Evolutionary conservation across 345 rosid species (phyloP).

Genomic region (Bretschneidera sinensis): DNA sequence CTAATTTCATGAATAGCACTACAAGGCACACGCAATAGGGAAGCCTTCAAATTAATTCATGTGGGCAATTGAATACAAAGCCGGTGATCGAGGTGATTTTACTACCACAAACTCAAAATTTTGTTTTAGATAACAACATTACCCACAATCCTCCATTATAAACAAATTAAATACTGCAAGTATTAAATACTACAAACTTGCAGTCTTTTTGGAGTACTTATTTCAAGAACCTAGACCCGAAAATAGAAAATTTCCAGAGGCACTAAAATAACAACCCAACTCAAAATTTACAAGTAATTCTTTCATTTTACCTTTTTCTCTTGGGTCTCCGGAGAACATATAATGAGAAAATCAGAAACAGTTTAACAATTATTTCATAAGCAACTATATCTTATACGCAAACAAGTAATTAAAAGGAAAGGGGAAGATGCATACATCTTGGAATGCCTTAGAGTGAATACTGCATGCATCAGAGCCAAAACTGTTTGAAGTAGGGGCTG

Average conservation of each 20-base stretch:
- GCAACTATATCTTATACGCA: background rate
- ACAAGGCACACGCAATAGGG: background rate
- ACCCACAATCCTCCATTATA: no score
- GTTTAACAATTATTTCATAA: background rate
- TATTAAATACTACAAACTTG: no score
- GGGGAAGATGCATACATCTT: slow-evolving; percentile 55
- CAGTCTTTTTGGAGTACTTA: no score
- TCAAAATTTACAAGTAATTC: no score
- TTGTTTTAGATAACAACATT: no score
- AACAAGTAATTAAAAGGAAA: background rate
- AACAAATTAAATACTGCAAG: no score
- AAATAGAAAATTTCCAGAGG: background rate
- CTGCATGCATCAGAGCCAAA: slow-evolving; percentile 56
- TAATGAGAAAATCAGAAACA: background rate
- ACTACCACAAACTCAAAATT: no score
- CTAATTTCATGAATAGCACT: background rate
- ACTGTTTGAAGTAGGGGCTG: slow-evolving; percentile 43
- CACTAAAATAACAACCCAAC: no score
- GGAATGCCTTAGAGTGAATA: slow-evolving; percentile 84
- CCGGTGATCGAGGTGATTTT: no score
- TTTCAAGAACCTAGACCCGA: background rate
- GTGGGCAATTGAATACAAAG: no score
- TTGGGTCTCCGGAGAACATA: background rate
- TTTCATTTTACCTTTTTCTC: background rate
- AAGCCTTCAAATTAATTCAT: background rate